phyloP scores from a whole-genome alignment of 306 rosid genomes.

The Cicer cuneatum region DNA sequence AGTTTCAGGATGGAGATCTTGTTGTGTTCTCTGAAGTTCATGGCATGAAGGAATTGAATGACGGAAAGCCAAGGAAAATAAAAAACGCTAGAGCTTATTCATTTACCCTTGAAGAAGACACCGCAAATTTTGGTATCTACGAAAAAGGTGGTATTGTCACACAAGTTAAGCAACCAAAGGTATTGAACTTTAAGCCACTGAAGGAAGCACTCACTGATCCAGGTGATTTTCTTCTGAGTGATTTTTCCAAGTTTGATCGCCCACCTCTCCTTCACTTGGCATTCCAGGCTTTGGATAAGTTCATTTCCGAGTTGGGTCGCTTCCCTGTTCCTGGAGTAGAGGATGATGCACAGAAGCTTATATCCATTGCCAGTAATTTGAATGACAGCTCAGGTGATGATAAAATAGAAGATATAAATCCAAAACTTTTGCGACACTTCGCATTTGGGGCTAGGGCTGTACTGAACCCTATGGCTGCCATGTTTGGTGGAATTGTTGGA shows the following conservation, averaged over 20 bases:
- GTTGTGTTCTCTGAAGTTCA: slow-evolving; percentile 92
- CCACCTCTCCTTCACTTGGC: slow-evolving; percentile 86
- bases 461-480: slow-evolving; percentile 96
- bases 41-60: slow-evolving; percentile 90
- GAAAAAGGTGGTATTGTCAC: slow-evolving; percentile 92
- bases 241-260: slow-evolving; percentile 87
- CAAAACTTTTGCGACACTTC: slow-evolving; percentile 74
- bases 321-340: slow-evolving; percentile 84
- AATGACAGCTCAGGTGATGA: slow-evolving; percentile 69
- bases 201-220: slow-evolving; percentile 78
- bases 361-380: slow-evolving; percentile 58
- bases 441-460: slow-evolving; percentile 96
- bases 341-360: slow-evolving; percentile 78
- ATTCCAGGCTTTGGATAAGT: slow-evolving; percentile 82
- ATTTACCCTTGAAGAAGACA: slow-evolving; percentile 86
- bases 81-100: slow-evolving; percentile 82
- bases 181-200: slow-evolving; percentile 80
- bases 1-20: slow-evolving; percentile 93
- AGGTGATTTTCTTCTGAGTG: slow-evolving; percentile 89
- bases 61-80: slow-evolving; percentile 86
- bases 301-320: slow-evolving; percentile 66
- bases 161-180: slow-evolving; percentile 85
- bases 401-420: slow-evolving; percentile 71
- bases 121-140: slow-evolving; percentile 73
- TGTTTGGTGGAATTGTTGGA: slow-evolving; percentile 98